A percentile compares a stretch with the other conserved stretches of the same genome.
Conservation (phyloP, 1,284 basidiomycete genomes). For the Chalciporus sp. region DNA sequence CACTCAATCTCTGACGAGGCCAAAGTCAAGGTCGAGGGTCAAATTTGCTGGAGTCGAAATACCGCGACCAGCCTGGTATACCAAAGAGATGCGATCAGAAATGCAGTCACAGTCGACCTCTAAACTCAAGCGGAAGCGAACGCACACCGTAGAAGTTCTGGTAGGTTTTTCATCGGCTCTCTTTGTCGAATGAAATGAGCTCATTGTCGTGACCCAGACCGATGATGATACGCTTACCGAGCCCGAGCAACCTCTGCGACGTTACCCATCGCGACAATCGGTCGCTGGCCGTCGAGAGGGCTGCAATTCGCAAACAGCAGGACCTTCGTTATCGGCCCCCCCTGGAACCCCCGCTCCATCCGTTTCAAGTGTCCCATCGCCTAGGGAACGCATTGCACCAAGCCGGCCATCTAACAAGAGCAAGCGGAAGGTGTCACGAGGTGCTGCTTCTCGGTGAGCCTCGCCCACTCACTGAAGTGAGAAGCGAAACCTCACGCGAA, state of each 20-base stretch:
- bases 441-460: slow-evolving; percentile 37
- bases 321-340: background rate
- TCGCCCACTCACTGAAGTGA: slow-evolving; percentile 30
- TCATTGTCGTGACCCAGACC: background rate
- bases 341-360: background rate
- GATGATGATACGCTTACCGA: slow-evolving; percentile 1
- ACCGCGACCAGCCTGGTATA: slow-evolving; percentile 13
- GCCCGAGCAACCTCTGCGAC: background rate
- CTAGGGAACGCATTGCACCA: background rate
- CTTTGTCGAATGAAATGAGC: background rate
- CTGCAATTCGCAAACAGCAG: background rate
- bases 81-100: background rate
- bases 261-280: background rate
- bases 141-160: background rate
- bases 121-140: slow-evolving; percentile 19
- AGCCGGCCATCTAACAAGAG: slow-evolving; percentile 11
- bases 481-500: slow-evolving; percentile 32
- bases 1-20: background rate
- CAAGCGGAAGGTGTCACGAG: slow-evolving; percentile 24
- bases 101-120: background rate
- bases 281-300: background rate
- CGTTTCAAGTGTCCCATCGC: background rate
- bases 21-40: slow-evolving; percentile 15
- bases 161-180: background rate
- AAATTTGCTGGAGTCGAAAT: slow-evolving; percentile 31